Evolutionary conservation across 129 eudicot species (phyloP).

Genomic region (Kitagawia praeruptora): DNA sequence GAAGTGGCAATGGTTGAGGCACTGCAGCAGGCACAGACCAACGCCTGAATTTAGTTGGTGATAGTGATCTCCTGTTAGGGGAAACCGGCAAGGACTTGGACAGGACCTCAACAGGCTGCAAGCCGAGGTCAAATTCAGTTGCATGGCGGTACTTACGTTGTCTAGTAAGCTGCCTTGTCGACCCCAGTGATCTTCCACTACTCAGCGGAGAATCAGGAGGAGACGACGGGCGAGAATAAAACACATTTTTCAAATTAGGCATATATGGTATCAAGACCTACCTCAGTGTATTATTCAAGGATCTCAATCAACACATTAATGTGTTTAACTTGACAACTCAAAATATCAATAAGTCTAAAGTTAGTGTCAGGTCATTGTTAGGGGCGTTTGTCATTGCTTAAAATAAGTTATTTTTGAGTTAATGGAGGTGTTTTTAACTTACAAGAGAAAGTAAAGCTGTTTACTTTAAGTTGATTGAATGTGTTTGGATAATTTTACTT

Average conservation of each 20-base stretch:
- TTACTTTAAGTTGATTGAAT: too few relatives aligned
- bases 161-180: conserved; percentile 43
- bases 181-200: conserved; percentile 13
- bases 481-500: too few relatives aligned
- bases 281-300: not conserved
- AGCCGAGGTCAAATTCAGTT: conserved; percentile 34
- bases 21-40: conserved; percentile 67
- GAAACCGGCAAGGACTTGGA: conserved; percentile 51
- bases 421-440: too few relatives aligned
- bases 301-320: too few relatives aligned
- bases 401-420: too few relatives aligned
- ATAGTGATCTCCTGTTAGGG: conserved; percentile 27
- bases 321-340: not conserved
- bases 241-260: conserved; percentile 30
- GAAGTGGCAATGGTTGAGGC: conserved; percentile 76
- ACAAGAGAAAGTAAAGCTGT: too few relatives aligned
- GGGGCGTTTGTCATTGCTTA: too few relatives aligned
- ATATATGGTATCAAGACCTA: conserved; percentile 17
- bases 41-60: conserved; percentile 27
- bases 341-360: too few relatives aligned
- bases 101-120: conserved; percentile 15
- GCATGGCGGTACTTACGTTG: conserved; percentile 42
- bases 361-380: not conserved
- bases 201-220: conserved; percentile 9
- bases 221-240: conserved; percentile 26